Evolutionary conservation across 2,329 filamentous ascomycete genomes (phyloP).

Genomic region (Phialocephala sp.): DNA sequence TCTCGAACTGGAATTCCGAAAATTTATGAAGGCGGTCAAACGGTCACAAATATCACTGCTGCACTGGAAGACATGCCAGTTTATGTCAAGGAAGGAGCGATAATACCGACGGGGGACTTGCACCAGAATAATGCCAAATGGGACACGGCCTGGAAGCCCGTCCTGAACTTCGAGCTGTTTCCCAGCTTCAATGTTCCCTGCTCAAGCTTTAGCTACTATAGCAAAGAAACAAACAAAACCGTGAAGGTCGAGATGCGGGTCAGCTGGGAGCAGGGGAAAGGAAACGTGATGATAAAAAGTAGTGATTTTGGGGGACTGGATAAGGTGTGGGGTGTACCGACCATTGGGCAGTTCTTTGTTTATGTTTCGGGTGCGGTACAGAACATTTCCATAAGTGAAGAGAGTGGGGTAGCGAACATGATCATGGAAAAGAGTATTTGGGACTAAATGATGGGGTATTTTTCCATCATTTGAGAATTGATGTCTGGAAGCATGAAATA

Average conservation of each 20-base stretch:
- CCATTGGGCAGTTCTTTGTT: not conserved
- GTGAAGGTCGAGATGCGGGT: slow-evolving; percentile 14
- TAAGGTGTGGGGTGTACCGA: not conserved
- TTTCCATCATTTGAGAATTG: not conserved
- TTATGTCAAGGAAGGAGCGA: slow-evolving; percentile 44
- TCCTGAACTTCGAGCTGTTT: slow-evolving; percentile 43
- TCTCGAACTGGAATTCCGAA: not conserved
- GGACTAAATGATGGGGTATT: not conserved
- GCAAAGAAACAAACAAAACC: slow-evolving; percentile 11
- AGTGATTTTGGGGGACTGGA: slow-evolving; percentile 14
- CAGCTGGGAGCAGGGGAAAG: not conserved
- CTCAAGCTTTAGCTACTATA: slow-evolving; percentile 35
- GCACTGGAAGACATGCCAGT: slow-evolving; percentile 38
- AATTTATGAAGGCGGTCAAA: slow-evolving; percentile 4
- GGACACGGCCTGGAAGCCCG: slow-evolving; percentile 41
- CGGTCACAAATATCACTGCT: not conserved
- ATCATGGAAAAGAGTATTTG: slow-evolving; percentile 13
- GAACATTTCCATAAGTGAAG: not conserved
- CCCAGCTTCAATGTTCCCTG: slow-evolving; percentile 40
- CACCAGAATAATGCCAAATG: slow-evolving; percentile 45
- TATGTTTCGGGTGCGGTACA: not conserved
- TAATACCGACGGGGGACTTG: slow-evolving; percentile 44
- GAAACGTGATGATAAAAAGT: slow-evolving; percentile 16
- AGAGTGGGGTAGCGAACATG: not conserved
- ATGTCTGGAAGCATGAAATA: not conserved